Conservation (phyloP, 1,284 basidiomycete genomes). For the Trichosporon sp. region DNA sequence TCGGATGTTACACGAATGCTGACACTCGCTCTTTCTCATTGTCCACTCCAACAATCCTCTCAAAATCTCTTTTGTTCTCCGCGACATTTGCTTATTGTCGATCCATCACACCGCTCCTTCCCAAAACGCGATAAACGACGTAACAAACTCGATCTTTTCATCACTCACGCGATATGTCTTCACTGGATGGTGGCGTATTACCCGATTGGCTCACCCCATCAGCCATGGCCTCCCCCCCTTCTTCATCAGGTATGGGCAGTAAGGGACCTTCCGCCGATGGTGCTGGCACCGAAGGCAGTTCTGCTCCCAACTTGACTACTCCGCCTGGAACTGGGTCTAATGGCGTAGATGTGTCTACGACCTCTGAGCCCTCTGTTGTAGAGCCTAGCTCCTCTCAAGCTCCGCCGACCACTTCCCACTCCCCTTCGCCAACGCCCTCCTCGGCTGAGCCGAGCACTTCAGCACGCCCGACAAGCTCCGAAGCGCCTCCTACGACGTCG, state of each 20-base stretch:
- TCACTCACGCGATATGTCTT: background rate
- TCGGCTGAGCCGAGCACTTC: background rate
- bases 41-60: background rate
- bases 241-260: conserved; percentile 1
- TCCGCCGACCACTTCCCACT: background rate
- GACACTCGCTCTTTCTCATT: background rate
- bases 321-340: background rate
- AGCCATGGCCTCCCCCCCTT: background rate
- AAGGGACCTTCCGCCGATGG: background rate
- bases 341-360: background rate
- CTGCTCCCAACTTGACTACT: background rate
- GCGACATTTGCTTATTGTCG: background rate
- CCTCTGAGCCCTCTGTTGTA: background rate
- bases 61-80: background rate
- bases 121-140: background rate
- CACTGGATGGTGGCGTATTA: background rate
- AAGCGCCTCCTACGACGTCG: background rate
- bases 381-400: background rate
- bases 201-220: background rate
- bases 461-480: background rate
- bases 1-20: background rate
- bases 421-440: background rate
- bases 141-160: background rate
- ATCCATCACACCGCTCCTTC: background rate
- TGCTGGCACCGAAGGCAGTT: background rate